Conservation (phyloP, 2,329 filamentous ascomycete species). For the Nigrospora oryzae region DNA sequence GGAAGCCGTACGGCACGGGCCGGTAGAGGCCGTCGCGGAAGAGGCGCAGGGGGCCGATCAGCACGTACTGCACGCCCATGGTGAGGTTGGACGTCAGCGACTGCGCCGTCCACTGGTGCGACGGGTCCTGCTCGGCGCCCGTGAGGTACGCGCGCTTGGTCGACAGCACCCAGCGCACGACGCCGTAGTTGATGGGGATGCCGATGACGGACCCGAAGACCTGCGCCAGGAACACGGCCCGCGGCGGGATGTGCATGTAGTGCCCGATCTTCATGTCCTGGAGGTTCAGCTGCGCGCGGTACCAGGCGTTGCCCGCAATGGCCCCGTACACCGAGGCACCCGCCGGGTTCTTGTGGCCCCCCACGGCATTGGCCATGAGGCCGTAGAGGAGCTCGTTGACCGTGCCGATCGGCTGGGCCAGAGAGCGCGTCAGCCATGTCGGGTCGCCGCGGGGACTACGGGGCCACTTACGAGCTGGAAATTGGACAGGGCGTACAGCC, state of each 20-base stretch:
- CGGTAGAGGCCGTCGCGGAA: constrained; percentile 39
- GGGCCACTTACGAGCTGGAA: constrained; percentile 23
- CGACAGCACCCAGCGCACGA: constrained; percentile 50
- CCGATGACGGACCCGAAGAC: constrained; percentile 50
- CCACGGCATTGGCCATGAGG: constrained; percentile 45
- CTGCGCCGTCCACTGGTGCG: constrained; percentile 55
- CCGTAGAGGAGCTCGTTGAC: constrained; percentile 54
- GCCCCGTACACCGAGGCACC: constrained; percentile 49
- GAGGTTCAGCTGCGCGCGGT: constrained; percentile 46
- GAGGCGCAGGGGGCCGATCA: constrained; percentile 43
- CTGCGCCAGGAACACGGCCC: constrained; percentile 52
- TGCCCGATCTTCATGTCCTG: constrained; percentile 59
- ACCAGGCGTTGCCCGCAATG: constrained; percentile 55
- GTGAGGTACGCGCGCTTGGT: constrained; percentile 47
- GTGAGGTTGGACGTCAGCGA: constrained; percentile 40
- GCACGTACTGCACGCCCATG: constrained; percentile 50
- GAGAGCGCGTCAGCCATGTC: neutral
- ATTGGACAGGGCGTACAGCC: constrained; percentile 52
- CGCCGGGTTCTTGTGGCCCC: constrained; percentile 44
- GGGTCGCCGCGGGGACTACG: neutral
- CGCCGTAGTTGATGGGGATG: constrained; percentile 52
- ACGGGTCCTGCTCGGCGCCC: constrained; percentile 40
- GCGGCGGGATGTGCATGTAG: constrained; percentile 54
- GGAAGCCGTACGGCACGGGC: constrained; percentile 42
- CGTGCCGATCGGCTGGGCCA: constrained; percentile 40